A percentile compares a stretch with the other conserved stretches of the same genome.
These are phyloP conservation scores for Lepraria neglecta DNA, from an alignment of 495 filamentous ascomycete genomes.

Conservation along the genomic window DNA sequence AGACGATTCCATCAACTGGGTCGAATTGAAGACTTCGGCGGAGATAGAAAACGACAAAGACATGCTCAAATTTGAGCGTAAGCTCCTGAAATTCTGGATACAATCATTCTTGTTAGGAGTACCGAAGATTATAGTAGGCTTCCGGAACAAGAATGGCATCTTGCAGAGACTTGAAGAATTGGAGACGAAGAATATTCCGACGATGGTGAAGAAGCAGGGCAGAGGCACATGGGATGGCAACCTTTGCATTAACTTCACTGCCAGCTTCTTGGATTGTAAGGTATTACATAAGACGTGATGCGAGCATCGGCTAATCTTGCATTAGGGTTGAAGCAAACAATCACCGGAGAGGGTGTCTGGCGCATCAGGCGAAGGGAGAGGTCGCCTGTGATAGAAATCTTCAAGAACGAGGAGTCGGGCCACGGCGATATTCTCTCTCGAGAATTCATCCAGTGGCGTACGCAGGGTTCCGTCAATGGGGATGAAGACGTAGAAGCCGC, in stretches of 20 bases:
- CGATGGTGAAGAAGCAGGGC: conserved; percentile 57
- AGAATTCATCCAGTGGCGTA: conserved; percentile 71
- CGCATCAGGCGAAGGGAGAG: conserved; percentile 59
- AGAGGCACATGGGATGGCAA: conserved; percentile 77
- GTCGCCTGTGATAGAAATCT: conserved; percentile 59
- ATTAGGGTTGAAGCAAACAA: conserved; percentile 58
- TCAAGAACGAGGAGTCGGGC: conserved; percentile 62
- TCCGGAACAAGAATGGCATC: conserved; percentile 67
- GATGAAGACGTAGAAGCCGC: conserved; percentile 5
- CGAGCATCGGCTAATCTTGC: conserved; percentile 12
- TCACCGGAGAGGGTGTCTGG: conserved; percentile 73
- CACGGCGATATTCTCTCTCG: conserved; percentile 70
- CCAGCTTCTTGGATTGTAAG: conserved; percentile 67
- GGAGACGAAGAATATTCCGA: conserved; percentile 69
- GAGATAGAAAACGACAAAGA: conserved; percentile 59
- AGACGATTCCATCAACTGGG: conserved; percentile 71
- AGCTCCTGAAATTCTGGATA: conserved; percentile 91
- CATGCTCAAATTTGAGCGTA: conserved; percentile 71
- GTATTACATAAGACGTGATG: neutral
- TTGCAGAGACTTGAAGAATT: conserved; percentile 66
- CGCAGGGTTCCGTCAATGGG: neutral
- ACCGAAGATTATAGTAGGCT: conserved; percentile 85
- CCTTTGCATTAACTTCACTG: conserved; percentile 82
- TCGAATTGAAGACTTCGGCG: conserved; percentile 89
- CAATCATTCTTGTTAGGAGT: conserved; percentile 91